These are phyloP conservation scores for Talaromyces sp. DNA, from an alignment of 2,329 filamentous ascomycete genomes.

Conservation along the genomic window DNA sequence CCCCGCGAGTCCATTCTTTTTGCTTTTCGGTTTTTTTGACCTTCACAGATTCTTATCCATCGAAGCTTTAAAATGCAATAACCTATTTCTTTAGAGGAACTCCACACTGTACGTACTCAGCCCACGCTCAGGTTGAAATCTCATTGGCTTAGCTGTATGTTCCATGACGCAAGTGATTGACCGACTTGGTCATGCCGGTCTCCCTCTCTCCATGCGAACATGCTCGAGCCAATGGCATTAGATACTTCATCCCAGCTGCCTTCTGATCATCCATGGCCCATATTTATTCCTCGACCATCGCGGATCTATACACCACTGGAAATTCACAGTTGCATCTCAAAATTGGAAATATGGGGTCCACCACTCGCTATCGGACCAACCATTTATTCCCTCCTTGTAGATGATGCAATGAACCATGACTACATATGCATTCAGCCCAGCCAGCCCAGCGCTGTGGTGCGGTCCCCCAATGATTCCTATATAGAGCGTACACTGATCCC, in stretches of 20 bases:
- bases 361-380: not conserved
- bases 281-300: not conserved
- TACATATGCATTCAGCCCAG: not conserved
- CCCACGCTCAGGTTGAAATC: conserved; percentile 4
- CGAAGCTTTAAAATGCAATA: too few species aligned
- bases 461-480: too few species aligned
- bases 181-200: too few species aligned
- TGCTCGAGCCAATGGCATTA: too few species aligned
- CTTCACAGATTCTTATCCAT: too few species aligned
- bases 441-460: not conserved
- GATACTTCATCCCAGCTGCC: too few species aligned
- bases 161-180: not conserved
- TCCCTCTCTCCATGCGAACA: too few species aligned
- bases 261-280: too few species aligned
- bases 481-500: too few species aligned
- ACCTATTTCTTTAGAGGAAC: too few species aligned
- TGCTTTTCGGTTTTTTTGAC: not conserved
- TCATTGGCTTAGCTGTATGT: not conserved
- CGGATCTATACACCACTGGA: not conserved
- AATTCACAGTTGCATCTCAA: not conserved
- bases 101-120: too few species aligned
- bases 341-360: not conserved
- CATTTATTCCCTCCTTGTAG: not conserved
- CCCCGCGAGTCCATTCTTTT: conserved; percentile 49
- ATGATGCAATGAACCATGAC: not conserved